A percentile compares a stretch with the other conserved stretches of the same genome.
phyloP scores from a whole-genome alignment of 176 grass and related monocot species.

The Juncus inflexus region DNA sequence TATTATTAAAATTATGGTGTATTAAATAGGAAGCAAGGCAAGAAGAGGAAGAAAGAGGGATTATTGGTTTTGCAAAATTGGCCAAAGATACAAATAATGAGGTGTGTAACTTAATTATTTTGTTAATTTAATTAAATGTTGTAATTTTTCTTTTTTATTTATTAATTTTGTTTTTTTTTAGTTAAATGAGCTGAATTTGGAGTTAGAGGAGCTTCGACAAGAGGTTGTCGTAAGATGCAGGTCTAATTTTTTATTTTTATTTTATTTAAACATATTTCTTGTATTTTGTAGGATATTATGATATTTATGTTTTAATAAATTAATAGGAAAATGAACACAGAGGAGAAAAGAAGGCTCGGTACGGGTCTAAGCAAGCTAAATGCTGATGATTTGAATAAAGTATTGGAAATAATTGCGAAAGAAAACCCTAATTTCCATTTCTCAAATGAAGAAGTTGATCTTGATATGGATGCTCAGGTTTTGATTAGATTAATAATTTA shows the following conservation, averaged over 20 bases:
- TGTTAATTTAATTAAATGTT: not conserved
- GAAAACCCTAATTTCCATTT: conserved; percentile 64
- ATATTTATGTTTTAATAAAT: conserved; percentile 15
- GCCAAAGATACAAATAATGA: conserved; percentile 68
- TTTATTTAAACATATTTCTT: conserved; percentile 10
- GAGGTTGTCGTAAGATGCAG: conserved; percentile 66
- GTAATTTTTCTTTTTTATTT: conserved; percentile 18
- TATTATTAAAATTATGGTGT: not conserved
- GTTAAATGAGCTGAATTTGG: conserved; percentile 64
- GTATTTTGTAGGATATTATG: not conserved
- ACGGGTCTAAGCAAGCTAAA: conserved; percentile 54
- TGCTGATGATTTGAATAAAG: conserved; percentile 71
- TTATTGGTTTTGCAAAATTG: conserved; percentile 25
- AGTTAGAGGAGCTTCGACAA: conserved; percentile 56
- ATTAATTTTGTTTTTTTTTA: conserved; percentile 36
- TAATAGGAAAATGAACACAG: conserved; percentile 78
- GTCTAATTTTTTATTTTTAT: conserved; percentile 37
- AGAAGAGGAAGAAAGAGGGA: conserved; percentile 46
- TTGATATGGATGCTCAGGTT: conserved; percentile 88
- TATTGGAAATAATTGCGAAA: conserved; percentile 74
- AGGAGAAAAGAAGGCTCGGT: conserved; percentile 81
- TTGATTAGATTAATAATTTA: not conserved
- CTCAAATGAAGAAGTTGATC: conserved; percentile 45
- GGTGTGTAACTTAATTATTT: conserved; percentile 35
- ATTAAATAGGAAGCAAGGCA: conserved; percentile 56